Percentiles rank a stretch among this genome's conserved stretches.
phyloP scores from a whole-genome alignment of 2,329 filamentous ascomycete species.

The Colletotrichum somersetense region DNA sequence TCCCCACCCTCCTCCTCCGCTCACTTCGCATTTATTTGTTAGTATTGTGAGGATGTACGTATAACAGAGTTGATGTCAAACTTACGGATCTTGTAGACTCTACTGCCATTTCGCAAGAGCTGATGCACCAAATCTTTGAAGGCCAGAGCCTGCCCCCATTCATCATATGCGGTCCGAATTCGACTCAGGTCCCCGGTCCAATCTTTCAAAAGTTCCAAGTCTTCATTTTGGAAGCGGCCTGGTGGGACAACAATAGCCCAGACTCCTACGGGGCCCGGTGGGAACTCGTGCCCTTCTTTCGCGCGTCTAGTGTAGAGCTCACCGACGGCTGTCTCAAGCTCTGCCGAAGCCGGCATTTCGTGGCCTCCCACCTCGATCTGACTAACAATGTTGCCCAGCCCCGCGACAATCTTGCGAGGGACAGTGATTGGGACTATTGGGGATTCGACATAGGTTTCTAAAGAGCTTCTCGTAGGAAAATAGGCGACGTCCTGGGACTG shows the following conservation, averaged over 20 bases:
- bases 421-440: conserved; percentile 74
- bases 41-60: conserved; percentile 10
- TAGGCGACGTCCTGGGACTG: conserved; percentile 53
- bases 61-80: conserved; percentile 30
- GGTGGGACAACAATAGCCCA: conserved; percentile 79
- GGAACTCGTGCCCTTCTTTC: conserved; percentile 48
- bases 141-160: conserved; percentile 27
- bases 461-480: conserved; percentile 42
- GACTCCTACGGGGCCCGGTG: conserved; percentile 68
- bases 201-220: conserved; percentile 12
- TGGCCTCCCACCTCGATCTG: conserved; percentile 65
- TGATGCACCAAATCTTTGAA: conserved; percentile 31
- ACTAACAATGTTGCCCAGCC: conserved; percentile 84
- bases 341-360: conserved; percentile 73
- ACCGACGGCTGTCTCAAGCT: conserved; percentile 76
- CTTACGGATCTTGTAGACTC: conserved; percentile 60
- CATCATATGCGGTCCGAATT: conserved; percentile 27
- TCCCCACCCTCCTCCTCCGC: conserved; percentile 88
- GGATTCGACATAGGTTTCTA: conserved; percentile 41
- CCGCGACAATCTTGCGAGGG: conserved; percentile 71
- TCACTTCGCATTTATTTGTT: conserved; percentile 62
- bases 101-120: conserved; percentile 49
- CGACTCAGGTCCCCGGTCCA: conserved; percentile 4
- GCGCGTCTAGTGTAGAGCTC: conserved; percentile 64
- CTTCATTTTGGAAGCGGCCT: conserved; percentile 43